phyloP scores from a whole-genome alignment of 495 filamentous ascomycete species.

The Trichoderma virens region DNA sequence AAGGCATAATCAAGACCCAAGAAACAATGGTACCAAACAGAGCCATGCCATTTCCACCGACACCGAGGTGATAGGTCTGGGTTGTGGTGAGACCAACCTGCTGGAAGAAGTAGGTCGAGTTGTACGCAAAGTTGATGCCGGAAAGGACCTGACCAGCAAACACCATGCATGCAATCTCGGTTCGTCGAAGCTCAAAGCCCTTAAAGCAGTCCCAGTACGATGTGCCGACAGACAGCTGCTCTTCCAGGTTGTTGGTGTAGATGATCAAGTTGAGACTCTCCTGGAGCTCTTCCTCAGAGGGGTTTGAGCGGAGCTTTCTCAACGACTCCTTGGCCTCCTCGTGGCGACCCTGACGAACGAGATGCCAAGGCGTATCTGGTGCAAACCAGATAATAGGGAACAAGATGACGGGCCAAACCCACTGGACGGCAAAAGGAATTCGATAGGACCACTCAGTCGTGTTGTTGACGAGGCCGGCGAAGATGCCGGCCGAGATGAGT shows the following conservation, averaged over 20 bases:
- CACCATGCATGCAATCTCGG: constrained; percentile 54
- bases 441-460: constrained; percentile 55
- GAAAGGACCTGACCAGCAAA: constrained; percentile 63
- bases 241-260: constrained; percentile 58
- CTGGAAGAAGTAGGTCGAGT: constrained; percentile 60
- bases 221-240: constrained; percentile 38
- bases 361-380: constrained; percentile 42
- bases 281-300: not conserved
- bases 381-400: constrained; percentile 14
- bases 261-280: constrained; percentile 55
- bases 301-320: not conserved
- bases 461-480: constrained; percentile 41
- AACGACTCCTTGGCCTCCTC: constrained; percentile 31
- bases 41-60: constrained; percentile 30
- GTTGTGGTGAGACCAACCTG: constrained; percentile 48
- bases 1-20: constrained; percentile 8
- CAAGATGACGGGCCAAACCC: constrained; percentile 29
- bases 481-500: constrained; percentile 35
- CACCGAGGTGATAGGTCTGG: constrained; percentile 41
- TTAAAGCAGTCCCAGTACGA: constrained; percentile 56
- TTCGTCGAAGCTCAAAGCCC: constrained; percentile 55
- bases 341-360: constrained; percentile 30
- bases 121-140: constrained; percentile 59
- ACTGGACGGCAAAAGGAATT: constrained; percentile 41
- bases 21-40: constrained; percentile 33